phyloP scores from a whole-genome alignment of 2,329 filamentous ascomycete species.

The Arthrobotrys iridis region DNA sequence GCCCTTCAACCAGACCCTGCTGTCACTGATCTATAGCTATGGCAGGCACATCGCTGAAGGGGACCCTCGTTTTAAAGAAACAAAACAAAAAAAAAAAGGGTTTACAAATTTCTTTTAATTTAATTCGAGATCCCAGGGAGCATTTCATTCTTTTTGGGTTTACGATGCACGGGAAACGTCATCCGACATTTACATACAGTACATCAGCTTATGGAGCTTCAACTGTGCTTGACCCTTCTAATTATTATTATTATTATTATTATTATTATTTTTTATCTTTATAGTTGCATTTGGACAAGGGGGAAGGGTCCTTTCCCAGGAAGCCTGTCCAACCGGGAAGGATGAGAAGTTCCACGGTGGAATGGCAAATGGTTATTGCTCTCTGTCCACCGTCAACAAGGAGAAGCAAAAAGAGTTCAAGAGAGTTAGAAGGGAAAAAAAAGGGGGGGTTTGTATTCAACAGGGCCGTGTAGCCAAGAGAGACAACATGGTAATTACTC shows the following conservation, averaged over 20 bases:
- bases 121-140: no score
- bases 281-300: not conserved
- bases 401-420: not conserved
- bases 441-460: conserved; percentile 27
- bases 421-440: conserved; percentile 6
- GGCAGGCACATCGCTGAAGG: no score
- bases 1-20: not conserved
- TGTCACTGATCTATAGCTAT: not conserved
- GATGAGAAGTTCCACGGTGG: not conserved
- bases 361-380: not conserved
- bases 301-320: no score
- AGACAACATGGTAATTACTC: conserved; percentile 35
- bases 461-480: conserved; percentile 42
- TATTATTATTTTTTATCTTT: not conserved
- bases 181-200: no score
- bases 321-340: not conserved
- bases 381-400: not conserved
- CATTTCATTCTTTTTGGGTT: no score
- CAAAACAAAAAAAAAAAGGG: no score
- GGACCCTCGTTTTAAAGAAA: no score
- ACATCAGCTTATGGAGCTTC: no score
- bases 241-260: no score
- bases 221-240: not conserved
- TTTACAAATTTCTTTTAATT: no score
- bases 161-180: no score